Evolutionary conservation across 345 rosid species (phyloP).

Genomic region (Microcos paniculata): DNA sequence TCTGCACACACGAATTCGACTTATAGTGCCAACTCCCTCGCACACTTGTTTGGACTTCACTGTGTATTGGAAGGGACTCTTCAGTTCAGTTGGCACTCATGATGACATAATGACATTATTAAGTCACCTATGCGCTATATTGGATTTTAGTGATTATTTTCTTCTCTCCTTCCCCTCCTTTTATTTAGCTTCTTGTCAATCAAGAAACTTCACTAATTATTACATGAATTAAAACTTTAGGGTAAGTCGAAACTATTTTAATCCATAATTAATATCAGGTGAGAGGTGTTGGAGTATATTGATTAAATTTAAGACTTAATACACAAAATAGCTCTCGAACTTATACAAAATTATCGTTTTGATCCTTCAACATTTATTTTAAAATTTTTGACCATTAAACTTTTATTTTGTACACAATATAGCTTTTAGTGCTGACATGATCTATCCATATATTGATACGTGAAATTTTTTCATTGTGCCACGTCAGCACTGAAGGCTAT

Average conservation of each 20-base stretch:
- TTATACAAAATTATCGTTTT: no score
- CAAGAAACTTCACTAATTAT: slow-evolving; percentile 10
- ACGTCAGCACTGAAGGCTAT: no score
- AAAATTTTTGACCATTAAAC: no score
- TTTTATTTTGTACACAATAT: no score
- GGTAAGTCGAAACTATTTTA: not conserved
- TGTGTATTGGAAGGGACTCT: slow-evolving; percentile 18
- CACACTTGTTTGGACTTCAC: slow-evolving; percentile 28
- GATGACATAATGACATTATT: slow-evolving; percentile 14
- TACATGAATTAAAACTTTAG: not conserved
- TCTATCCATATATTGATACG: no score
- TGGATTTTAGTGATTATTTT: not conserved
- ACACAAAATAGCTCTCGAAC: no score
- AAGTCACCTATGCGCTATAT: not conserved
- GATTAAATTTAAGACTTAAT: no score
- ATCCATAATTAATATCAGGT: slow-evolving; percentile 2
- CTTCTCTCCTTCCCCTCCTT: no score
- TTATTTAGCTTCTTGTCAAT: not conserved
- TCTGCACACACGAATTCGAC: not conserved
- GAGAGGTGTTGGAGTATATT: no score
- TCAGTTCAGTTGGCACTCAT: slow-evolving; percentile 7
- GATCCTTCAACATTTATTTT: no score
- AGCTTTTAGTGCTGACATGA: no score
- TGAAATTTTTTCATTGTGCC: no score
- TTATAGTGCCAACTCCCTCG: not conserved